Conservation (phyloP, 1,139 yeast species). For the Suhomyces atakaporum region DNA sequence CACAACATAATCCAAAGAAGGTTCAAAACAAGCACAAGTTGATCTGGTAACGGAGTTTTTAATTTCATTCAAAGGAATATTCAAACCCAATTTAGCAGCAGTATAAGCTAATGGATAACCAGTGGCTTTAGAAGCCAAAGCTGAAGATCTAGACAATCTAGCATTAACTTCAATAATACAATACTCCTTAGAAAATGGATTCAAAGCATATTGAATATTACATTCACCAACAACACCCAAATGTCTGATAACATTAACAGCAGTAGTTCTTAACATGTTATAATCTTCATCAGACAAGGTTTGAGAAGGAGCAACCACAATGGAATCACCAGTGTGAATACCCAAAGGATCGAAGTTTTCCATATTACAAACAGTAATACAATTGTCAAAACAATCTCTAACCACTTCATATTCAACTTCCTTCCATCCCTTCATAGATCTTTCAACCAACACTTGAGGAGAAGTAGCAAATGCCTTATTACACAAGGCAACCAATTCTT, state of each 20-base stretch:
- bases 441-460: constrained; percentile 94
- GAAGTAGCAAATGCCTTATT: constrained; percentile 92
- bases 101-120: constrained; percentile 98
- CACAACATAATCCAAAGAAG: constrained; percentile 95
- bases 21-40: constrained; percentile 97
- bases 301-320: constrained; percentile 98
- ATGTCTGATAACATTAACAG: constrained; percentile 95
- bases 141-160: constrained; percentile 95
- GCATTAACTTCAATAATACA: constrained; percentile 98
- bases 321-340: constrained; percentile 98
- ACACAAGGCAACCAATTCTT: constrained; percentile 81
- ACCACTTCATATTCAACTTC: constrained; percentile 99
- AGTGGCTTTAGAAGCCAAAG: constrained; percentile 97
- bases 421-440: constrained; percentile 99
- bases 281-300: constrained; percentile 96
- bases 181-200: constrained; percentile 92
- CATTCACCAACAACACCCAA: constrained; percentile 99
- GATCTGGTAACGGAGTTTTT: constrained; percentile 92
- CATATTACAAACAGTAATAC: constrained; percentile 99
- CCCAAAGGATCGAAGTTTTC: constrained; percentile 99
- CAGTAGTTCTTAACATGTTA: constrained; percentile 97
- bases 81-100: constrained; percentile 95
- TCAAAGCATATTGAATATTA: constrained; percentile 95
- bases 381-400: constrained; percentile 94
- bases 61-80: constrained; percentile 89